Evolutionary conservation across 306 rosid species (phyloP), one percentile per base, ranked within the genome.

Genomic region (Cercis canadensis): DNA sequence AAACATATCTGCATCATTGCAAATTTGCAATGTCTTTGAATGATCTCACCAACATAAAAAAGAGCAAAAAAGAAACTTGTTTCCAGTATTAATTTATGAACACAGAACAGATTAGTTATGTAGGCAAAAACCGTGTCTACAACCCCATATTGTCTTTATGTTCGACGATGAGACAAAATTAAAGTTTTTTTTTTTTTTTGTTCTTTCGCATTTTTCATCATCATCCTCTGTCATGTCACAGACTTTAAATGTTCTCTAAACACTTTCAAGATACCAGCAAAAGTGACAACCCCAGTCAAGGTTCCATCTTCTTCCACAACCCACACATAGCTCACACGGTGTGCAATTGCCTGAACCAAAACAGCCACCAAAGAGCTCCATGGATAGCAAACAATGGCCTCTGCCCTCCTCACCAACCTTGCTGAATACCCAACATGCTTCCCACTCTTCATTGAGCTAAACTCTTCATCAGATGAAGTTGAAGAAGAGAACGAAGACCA

Each of bases 331-430:
- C 82, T 81, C 37, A 85, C 89, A 13, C 97, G 87, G 61, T 87
- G 96, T 0, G 97, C 72, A 9, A 94, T 86, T 3, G 96, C 97
- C 81, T 89, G 97, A 73, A 94, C 74, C 91, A 91, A 86, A 61
- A 91, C 99, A 0, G 99, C 97, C 74, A 87, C 90, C 82, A 94
- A 24, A 4, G 99, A 87, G 82, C 96, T 91, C 84, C 83, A 70
- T 2, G 97, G 91, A 52, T 86, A 82, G 69, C 96, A 91, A 32
- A 91, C 92, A 7, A 81, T 84, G 4, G 86, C 92, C 62, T 89
- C 99, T 6, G 90, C 79, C 18, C 90, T 81, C 72, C 95, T 84
- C 71, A 62, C 80, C 17, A 72, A 58, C 81, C 88, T 84, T 0
- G 92, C 86, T 0, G 92, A 88, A 62, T 76, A 75, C 39, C 90